These are phyloP conservation scores for Pythium aphanidermatum DNA, from an alignment of 352 stramenopile genomes.

Conservation along the genomic window DNA sequence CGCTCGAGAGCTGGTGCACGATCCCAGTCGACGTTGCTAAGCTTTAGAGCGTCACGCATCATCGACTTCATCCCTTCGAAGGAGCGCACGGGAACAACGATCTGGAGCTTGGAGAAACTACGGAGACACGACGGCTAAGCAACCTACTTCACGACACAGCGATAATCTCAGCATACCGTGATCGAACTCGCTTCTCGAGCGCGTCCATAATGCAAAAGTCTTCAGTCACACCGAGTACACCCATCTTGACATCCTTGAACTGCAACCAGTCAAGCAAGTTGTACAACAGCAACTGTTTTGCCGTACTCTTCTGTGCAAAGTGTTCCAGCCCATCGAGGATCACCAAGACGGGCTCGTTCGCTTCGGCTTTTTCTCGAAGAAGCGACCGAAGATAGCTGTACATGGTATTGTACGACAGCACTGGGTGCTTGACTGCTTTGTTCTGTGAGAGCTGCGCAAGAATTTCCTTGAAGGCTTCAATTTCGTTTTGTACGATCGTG, in stretches of 20 bases:
- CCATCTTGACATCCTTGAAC: conserved; percentile 75
- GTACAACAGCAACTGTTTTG: conserved; percentile 81
- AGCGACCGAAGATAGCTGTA: conserved; percentile 75
- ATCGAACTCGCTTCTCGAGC: conserved; percentile 77
- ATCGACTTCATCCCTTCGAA: conserved; percentile 50
- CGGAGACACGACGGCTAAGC: background rate
- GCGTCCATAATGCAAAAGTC: conserved; percentile 82
- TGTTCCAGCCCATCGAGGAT: conserved; percentile 72
- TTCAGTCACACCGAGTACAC: conserved; percentile 66
- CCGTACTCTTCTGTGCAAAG: conserved; percentile 54
- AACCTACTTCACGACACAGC: too few relatives aligned
- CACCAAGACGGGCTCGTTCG: conserved; percentile 54
- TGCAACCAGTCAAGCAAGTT: conserved; percentile 84
- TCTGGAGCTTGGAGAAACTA: conserved; percentile 80
- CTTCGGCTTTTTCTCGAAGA: conserved; percentile 40
- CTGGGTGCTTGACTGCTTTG: conserved; percentile 53
- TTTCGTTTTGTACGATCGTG: conserved; percentile 72
- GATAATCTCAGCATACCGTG: conserved; percentile 28
- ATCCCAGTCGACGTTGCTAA: conserved; percentile 30
- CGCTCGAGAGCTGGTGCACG: conserved; percentile 7
- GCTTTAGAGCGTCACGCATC: conserved; percentile 30
- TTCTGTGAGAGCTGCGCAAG: conserved; percentile 54
- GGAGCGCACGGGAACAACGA: conserved; percentile 53
- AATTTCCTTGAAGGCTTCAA: conserved; percentile 83
- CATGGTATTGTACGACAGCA: conserved; percentile 82